phyloP scores from a whole-genome alignment of 208 protist genomes.

The Trypanosoma platydactyli region DNA sequence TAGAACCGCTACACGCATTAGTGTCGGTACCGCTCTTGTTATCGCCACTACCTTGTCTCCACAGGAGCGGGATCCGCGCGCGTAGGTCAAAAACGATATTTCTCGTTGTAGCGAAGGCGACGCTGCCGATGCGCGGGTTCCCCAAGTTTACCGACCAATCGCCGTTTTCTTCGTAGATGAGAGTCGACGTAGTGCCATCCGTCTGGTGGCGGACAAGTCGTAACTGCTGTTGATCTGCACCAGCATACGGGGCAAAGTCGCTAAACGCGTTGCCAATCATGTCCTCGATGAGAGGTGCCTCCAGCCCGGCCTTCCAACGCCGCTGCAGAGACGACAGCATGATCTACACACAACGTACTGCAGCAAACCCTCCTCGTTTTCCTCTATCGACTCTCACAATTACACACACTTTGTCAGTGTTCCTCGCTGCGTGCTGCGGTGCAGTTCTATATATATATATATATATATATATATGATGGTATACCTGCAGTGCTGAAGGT shows the following conservation, averaged over 20 bases:
- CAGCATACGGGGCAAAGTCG: slow-evolving; percentile 82
- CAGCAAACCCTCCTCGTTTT: not conserved
- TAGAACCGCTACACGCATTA: not conserved
- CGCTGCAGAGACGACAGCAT: slow-evolving; percentile 20
- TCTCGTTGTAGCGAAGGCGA: slow-evolving; percentile 47
- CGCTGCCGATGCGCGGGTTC: slow-evolving; percentile 35
- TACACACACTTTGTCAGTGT: not conserved
- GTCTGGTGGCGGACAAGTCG: slow-evolving; percentile 46
- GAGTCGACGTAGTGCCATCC: slow-evolving; percentile 23
- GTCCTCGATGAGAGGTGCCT: slow-evolving; percentile 69
- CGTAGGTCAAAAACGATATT: slow-evolving; percentile 38
- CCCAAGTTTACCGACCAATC: slow-evolving; percentile 36
- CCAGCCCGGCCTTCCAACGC: slow-evolving; percentile 48
- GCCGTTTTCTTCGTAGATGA: slow-evolving; percentile 48
- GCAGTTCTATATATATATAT: slow-evolving; percentile 16
- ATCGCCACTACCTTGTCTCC: not conserved
- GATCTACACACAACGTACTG: no score
- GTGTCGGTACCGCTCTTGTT: not conserved
- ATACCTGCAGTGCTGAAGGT: not conserved
- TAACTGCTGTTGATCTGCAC: slow-evolving; percentile 68
- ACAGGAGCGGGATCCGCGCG: slow-evolving; percentile 36
- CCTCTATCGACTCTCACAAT: not conserved
- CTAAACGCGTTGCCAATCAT: slow-evolving; percentile 60
- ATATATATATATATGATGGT: slow-evolving; percentile 5
- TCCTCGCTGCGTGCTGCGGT: not conserved